Conservation (phyloP, 352 stramenopile genomes). For the Globisporangium viniferum region DNA sequence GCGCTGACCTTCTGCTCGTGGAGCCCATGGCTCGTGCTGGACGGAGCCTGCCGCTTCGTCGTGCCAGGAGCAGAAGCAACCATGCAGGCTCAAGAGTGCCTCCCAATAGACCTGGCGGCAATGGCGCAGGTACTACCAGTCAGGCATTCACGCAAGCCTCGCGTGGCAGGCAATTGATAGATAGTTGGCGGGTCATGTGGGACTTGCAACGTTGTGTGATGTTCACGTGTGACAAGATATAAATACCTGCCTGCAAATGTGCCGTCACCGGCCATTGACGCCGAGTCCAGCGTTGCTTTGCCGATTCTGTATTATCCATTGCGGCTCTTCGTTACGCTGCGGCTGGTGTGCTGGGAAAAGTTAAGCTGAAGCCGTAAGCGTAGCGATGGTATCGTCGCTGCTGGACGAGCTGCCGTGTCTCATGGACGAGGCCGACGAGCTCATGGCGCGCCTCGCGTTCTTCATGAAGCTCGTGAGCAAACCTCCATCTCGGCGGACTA, state of each 20-base stretch:
- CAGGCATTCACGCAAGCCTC: no score
- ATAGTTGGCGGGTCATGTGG: no score
- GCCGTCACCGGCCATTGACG: neutral
- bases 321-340: neutral
- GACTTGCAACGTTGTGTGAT: neutral
- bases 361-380: neutral
- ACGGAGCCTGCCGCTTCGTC: neutral
- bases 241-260: neutral
- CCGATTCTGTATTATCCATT: neutral
- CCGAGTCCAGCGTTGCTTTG: neutral
- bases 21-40: neutral
- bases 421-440: slow-evolving; percentile 54
- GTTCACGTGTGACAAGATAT: neutral
- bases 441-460: slow-evolving; percentile 47
- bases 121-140: no score
- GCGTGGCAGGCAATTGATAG: no score
- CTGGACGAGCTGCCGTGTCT: slow-evolving; percentile 65
- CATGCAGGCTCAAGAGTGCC: neutral
- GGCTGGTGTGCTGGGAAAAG: neutral
- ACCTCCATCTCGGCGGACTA: no score
- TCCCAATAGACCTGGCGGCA: no score
- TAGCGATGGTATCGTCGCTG: slow-evolving; percentile 43
- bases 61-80: neutral
- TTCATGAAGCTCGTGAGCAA: slow-evolving; percentile 16
- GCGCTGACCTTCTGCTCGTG: slow-evolving; percentile 34